Evolutionary conservation across 352 stramenopile genomes (phyloP), one percentile per base, ranked within the genome.

Genomic region (Phytophthora tentaculata): DNA sequence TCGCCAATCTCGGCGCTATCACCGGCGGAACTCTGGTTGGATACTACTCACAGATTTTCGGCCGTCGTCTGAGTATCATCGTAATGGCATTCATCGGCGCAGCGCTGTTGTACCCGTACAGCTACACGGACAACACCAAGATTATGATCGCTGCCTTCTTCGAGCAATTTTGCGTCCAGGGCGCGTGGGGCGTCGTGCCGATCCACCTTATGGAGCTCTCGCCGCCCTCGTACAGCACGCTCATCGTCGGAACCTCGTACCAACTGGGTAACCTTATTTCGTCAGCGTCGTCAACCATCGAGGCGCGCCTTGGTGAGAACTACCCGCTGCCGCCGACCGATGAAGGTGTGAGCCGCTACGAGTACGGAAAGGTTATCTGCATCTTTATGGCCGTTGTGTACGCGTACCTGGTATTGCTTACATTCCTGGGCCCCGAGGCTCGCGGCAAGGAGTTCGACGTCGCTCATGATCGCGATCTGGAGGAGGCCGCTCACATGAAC

Each of bases 221-320:
- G 6, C 73, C 73, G 12, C 78, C 78, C 24, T 77, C 73, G 4
- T 84, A 84, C 76, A 73, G 53, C 37, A 81, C 78, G 2, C 79
- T 86, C 32, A 64, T 86, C 45, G 67, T 79, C 13, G 79, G 79
- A 50, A 84, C 79, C 1, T 69, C 73, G 0, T 86, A 86, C 55
- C 79, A 86, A 45, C 67, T 86, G 5, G 79, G 79, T 37, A 86
- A 84, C 64, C 41, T 86, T n/a, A 84, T 86, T 60, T 82, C 79
- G 29, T 79, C 79, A 5, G 66, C 79, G 4, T 71, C 79, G 13
- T 73, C 76, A 14, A 86, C 79, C 6, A 84, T 86, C 51, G 79
- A 86, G 56, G 61, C 79, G 3, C 51, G 23, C n/a, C 68, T 86
- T 0, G 68, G 67, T 12, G 76, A 86, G 65, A 69, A 62, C 51